Conservation (phyloP, 371 early-diverging fungal species). For the Entomophthora muscae region DNA sequence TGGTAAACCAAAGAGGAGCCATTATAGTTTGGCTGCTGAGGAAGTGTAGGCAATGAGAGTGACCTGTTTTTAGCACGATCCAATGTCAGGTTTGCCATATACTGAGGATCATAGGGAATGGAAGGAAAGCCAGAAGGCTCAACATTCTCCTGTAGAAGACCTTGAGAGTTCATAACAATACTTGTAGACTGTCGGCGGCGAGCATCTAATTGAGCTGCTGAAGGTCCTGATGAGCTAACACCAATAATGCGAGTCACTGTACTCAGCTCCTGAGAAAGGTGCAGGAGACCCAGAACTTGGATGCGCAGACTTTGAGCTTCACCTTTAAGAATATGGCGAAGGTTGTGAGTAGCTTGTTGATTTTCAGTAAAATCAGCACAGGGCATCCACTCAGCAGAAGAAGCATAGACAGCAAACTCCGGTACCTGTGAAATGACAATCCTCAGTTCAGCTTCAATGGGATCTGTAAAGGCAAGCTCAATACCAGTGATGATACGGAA, state of each 20-base stretch:
- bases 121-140: not conserved
- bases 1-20: not conserved
- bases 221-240: not conserved
- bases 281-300: constrained; percentile 22
- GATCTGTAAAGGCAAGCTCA: constrained; percentile 30
- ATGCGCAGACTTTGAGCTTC: constrained; percentile 28
- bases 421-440: constrained; percentile 39
- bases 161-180: not conserved
- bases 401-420: constrained; percentile 38
- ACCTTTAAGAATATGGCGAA: constrained; percentile 42
- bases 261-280: constrained; percentile 9
- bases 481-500: constrained; percentile 32
- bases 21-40: not conserved
- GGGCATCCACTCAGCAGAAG: constrained; percentile 33
- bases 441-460: constrained; percentile 29
- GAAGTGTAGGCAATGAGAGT: not conserved
- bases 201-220: constrained; percentile 4
- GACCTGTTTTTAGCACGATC: not conserved
- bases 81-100: not conserved
- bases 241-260: not conserved
- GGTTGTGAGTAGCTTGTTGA: constrained; percentile 42
- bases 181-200: not conserved
- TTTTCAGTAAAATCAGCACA: constrained; percentile 62
- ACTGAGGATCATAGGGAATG: not conserved
- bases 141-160: not conserved